Evolutionary conservation across 148 eudicot genomes (phyloP).

Genomic region (Persicaria tinctoria): DNA sequence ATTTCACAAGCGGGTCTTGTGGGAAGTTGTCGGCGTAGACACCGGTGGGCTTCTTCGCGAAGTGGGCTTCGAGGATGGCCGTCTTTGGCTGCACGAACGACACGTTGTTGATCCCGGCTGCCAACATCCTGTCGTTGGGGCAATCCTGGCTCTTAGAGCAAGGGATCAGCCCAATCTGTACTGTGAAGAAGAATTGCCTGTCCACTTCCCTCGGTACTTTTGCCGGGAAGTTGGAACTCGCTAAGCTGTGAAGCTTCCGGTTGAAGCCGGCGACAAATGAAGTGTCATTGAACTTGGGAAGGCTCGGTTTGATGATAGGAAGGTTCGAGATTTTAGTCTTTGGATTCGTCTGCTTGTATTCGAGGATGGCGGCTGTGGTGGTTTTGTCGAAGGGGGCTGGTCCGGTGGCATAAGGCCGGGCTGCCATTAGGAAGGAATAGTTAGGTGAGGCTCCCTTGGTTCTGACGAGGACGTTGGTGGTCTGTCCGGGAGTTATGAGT

Average conservation of each 20-base stretch:
- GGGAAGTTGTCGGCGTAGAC: conserved; percentile 47
- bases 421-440: conserved; percentile 51
- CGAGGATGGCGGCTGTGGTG: conserved; percentile 42
- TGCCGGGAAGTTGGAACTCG: conserved; percentile 39
- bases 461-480: conserved; percentile 42
- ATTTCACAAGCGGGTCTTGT: conserved; percentile 25
- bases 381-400: conserved; percentile 55
- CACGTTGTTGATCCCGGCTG: conserved; percentile 48
- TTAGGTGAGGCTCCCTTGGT: conserved; percentile 28
- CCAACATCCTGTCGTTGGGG: conserved; percentile 29
- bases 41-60: conserved; percentile 23
- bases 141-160: conserved; percentile 53
- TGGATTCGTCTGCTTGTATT: conserved; percentile 23
- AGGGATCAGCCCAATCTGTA: conserved; percentile 48
- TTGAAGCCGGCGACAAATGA: conserved; percentile 34
- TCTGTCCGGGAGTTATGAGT: conserved; percentile 45
- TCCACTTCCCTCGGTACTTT: conserved; percentile 46
- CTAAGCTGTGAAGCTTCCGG: conserved; percentile 41
- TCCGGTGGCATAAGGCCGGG: conserved; percentile 54
- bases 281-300: conserved; percentile 49
- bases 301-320: conserved; percentile 37
- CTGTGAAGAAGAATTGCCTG: conserved; percentile 48
- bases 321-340: conserved; percentile 23
- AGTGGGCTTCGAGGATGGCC: conserved; percentile 53
- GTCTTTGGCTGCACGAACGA: conserved; percentile 49